Percentiles rank a stretch among this genome's conserved stretches.
These are phyloP conservation scores for Thermochaetoides thermophila DNA, from an alignment of 495 filamentous ascomycete genomes.

Conservation along the genomic window DNA sequence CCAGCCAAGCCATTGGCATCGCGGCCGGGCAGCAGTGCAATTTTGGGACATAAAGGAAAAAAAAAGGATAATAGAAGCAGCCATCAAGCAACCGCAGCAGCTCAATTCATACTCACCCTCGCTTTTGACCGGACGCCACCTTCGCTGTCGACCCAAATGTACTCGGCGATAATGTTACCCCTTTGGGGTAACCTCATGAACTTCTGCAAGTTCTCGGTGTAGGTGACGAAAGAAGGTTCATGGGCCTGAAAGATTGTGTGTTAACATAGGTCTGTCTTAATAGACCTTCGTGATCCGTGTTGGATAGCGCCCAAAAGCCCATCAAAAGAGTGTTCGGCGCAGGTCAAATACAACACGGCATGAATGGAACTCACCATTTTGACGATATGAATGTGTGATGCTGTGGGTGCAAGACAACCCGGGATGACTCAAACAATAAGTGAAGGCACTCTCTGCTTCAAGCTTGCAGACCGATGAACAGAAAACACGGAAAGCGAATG, in stretches of 20 bases:
- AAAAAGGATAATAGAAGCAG: too few relatives aligned
- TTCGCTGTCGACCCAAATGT: conserved; percentile 87
- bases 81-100: too few relatives aligned
- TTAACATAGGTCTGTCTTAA: background rate
- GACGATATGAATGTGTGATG: too few relatives aligned
- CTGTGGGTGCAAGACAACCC: background rate
- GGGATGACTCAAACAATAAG: background rate
- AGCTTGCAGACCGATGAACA: too few relatives aligned
- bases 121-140: conserved; percentile 77
- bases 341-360: too few relatives aligned
- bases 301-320: background rate
- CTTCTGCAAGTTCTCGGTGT: conserved; percentile 45
- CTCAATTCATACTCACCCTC: conserved; percentile 66
- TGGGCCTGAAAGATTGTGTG: background rate
- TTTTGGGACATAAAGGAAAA: too few relatives aligned
- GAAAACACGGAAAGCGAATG: background rate
- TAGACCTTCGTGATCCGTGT: background rate
- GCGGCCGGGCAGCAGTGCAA: too few relatives aligned
- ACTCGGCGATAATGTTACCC: conserved; percentile 65
- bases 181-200: conserved; percentile 57
- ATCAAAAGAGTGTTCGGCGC: background rate
- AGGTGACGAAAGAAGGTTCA: conserved; percentile 7
- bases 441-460: too few relatives aligned
- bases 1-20: too few relatives aligned
- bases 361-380: conserved; percentile 5